Conservation (phyloP, 257 asterid species). For the Paraleonurus japonicus region DNA sequence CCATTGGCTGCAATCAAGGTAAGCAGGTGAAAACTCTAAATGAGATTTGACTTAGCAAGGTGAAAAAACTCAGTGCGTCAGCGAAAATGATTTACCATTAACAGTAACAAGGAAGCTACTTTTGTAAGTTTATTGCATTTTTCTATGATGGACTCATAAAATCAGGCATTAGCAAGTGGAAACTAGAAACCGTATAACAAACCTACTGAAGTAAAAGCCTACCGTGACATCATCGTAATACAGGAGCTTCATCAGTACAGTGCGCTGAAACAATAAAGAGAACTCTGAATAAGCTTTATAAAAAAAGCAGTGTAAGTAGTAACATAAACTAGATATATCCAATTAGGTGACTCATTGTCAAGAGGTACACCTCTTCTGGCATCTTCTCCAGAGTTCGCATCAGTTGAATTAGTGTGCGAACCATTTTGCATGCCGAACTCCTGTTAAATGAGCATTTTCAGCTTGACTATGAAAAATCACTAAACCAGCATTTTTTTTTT, state of each 20-base stretch:
- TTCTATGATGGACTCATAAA: slow-evolving; percentile 3
- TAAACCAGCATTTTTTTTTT: slow-evolving; percentile 7
- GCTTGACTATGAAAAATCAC: slow-evolving; percentile 1
- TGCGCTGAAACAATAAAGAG: slow-evolving; percentile 68
- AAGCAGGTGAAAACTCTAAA: slow-evolving; percentile 4
- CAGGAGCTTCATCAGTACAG: slow-evolving; percentile 90
- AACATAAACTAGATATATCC: slow-evolving; percentile 14
- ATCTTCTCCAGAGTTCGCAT: slow-evolving; percentile 97
- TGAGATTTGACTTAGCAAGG: slow-evolving; percentile 12
- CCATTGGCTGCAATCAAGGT: slow-evolving; percentile 76
- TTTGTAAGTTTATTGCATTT: neutral
- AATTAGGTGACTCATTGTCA: slow-evolving; percentile 14
- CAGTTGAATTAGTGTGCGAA: slow-evolving; percentile 73
- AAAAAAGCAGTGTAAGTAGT: slow-evolving; percentile 10
- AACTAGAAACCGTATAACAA: neutral
- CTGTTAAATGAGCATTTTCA: slow-evolving; percentile 42
- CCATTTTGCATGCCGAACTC: slow-evolving; percentile 97
- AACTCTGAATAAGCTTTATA: slow-evolving; percentile 15
- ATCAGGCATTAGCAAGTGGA: slow-evolving; percentile 9
- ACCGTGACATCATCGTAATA: slow-evolving; percentile 89
- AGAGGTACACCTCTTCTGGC: slow-evolving; percentile 79
- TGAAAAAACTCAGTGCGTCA: neutral
- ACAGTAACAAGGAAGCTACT: slow-evolving; percentile 10
- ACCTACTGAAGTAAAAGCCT: slow-evolving; percentile 32
- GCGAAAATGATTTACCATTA: slow-evolving; percentile 7